These are phyloP conservation scores for Tricholoma furcatifolium DNA, from an alignment of 768 basidiomycete genomes.

Conservation along the genomic window DNA sequence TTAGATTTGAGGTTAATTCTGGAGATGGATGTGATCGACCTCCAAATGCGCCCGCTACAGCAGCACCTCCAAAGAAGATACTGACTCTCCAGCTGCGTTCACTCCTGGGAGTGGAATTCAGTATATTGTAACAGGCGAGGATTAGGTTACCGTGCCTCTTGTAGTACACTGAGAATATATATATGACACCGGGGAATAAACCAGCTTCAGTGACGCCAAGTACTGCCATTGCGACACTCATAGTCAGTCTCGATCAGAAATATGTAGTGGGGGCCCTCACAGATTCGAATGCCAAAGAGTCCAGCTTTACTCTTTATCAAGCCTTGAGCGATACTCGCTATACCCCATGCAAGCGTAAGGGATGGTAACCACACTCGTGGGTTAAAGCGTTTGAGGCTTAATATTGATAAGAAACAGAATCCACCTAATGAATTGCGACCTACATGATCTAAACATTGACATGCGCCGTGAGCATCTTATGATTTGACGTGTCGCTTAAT, in stretches of 20 bases:
- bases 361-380: constrained; percentile 62
- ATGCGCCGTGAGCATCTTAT: neutral
- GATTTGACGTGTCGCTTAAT: neutral
- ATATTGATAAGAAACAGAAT: neutral
- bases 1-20: neutral
- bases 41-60: constrained; percentile 64
- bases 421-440: neutral
- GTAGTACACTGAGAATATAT: constrained; percentile 60
- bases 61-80: constrained; percentile 61
- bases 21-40: constrained; percentile 28
- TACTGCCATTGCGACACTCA: constrained; percentile 29
- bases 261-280: constrained; percentile 28
- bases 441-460: constrained; percentile 38
- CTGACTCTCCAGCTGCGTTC: constrained; percentile 63
- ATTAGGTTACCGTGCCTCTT: constrained; percentile 27
- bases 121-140: neutral
- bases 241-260: neutral
- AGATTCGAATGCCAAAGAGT: constrained; percentile 53
- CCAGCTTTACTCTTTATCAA: constrained; percentile 52
- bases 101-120: constrained; percentile 32
- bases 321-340: constrained; percentile 53
- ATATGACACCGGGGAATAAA: constrained; percentile 56
- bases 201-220: constrained; percentile 62
- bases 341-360: constrained; percentile 59
- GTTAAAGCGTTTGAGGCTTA: constrained; percentile 55